Conservation (phyloP, 495 filamentous ascomycete genomes). For the Neurospora sp. region DNA sequence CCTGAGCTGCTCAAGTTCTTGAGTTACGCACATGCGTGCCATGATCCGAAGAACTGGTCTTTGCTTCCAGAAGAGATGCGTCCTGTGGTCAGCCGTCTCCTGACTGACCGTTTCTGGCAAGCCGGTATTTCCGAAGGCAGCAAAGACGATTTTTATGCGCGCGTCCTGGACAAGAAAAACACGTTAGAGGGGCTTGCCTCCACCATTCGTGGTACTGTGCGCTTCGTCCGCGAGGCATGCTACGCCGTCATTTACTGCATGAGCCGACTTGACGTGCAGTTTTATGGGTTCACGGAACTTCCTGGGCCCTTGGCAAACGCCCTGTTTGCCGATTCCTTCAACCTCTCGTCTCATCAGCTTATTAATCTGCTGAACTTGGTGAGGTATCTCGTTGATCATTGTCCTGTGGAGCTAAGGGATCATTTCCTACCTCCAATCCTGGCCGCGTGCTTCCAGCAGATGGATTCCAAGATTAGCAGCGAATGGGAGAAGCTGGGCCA, state of each 20-base stretch:
- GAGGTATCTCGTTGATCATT: slow-evolving; percentile 79
- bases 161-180: slow-evolving; percentile 74
- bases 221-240: slow-evolving; percentile 81
- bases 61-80: slow-evolving; percentile 69
- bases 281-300: slow-evolving; percentile 80
- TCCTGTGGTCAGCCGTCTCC: slow-evolving; percentile 63
- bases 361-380: slow-evolving; percentile 81
- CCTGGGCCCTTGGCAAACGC: slow-evolving; percentile 76
- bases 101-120: slow-evolving; percentile 98
- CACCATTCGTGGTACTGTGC: slow-evolving; percentile 74
- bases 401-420: slow-evolving; percentile 62
- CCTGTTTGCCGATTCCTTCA: slow-evolving; percentile 71
- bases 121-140: slow-evolving; percentile 91
- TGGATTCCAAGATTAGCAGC: slow-evolving; percentile 72
- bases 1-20: slow-evolving; percentile 81
- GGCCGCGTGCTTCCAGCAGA: slow-evolving; percentile 67
- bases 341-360: slow-evolving; percentile 85
- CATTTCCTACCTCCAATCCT: slow-evolving; percentile 85
- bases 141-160: slow-evolving; percentile 91
- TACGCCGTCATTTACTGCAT: slow-evolving; percentile 93
- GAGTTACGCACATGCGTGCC: slow-evolving; percentile 87
- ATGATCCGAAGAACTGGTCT: slow-evolving; percentile 77
- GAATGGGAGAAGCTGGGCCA: slow-evolving; percentile 74
- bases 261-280: slow-evolving; percentile 73
- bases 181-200: slow-evolving; percentile 93